Percentiles rank a stretch among this genome's conserved stretches.
Evolutionary conservation across 2,329 filamentous ascomycete species (phyloP).

Genomic region (Neofusicoccum sp.): DNA sequence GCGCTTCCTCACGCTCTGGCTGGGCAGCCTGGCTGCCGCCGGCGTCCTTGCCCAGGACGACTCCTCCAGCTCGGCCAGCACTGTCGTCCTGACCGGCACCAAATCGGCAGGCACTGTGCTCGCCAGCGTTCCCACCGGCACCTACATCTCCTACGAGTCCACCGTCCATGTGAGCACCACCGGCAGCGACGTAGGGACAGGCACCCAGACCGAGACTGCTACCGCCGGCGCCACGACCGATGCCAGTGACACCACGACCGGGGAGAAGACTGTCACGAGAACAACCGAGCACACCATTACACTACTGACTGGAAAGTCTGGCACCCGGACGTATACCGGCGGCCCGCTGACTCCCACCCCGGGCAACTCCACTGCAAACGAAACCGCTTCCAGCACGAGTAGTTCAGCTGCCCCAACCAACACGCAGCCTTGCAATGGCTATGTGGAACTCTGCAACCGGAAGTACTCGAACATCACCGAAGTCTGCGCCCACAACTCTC

Average conservation of each 20-base stretch:
- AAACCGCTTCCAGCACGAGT: conserved; percentile 28
- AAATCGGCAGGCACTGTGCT: not conserved
- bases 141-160: conserved; percentile 14
- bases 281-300: conserved; percentile 11
- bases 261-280: conserved; percentile 9
- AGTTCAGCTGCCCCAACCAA: conserved; percentile 35
- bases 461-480: conserved; percentile 44
- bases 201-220: not conserved
- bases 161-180: conserved; percentile 10
- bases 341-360: conserved; percentile 3
- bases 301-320: conserved; percentile 11
- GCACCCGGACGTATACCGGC: conserved; percentile 9
- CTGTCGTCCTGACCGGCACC: conserved; percentile 4
- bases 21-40: not conserved
- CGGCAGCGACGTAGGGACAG: not conserved
- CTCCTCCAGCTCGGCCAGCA: not conserved
- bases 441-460: conserved; percentile 39
- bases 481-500: conserved; percentile 41
- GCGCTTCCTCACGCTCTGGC: conserved; percentile 10
- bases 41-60: conserved; percentile 4
- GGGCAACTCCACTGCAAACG: conserved; percentile 14
- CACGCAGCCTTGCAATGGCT: conserved; percentile 44
- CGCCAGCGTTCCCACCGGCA: conserved; percentile 11
- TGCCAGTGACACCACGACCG: not conserved
- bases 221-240: not conserved